A percentile compares a stretch with the other conserved stretches of the same genome.
These are phyloP conservation scores for Hypoxylon lienhwacheense DNA, from an alignment of 495 filamentous ascomycete species.

Conservation along the genomic window DNA sequence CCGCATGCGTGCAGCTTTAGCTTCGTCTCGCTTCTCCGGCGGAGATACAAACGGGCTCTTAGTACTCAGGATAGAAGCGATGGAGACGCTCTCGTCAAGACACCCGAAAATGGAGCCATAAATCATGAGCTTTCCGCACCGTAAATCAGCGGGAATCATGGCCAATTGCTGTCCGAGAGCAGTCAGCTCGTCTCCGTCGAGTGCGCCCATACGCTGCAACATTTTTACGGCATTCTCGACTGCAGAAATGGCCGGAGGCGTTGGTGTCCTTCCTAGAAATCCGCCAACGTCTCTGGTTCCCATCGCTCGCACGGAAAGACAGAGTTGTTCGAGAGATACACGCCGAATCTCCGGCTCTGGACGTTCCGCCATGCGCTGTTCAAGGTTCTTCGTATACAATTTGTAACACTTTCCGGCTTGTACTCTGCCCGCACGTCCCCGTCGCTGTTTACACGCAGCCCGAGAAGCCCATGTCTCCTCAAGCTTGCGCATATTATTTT, in stretches of 20 bases:
- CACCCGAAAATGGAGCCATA: constrained; percentile 93
- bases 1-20: constrained; percentile 70
- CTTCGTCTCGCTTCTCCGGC: constrained; percentile 75
- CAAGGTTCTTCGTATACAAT: constrained; percentile 83
- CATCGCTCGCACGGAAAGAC: constrained; percentile 93
- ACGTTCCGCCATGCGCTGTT: constrained; percentile 81
- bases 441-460: constrained; percentile 94
- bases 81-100: constrained; percentile 83
- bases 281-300: constrained; percentile 74
- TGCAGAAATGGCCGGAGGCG: constrained; percentile 79
- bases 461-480: constrained; percentile 94
- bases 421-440: constrained; percentile 91
- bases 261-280: constrained; percentile 85
- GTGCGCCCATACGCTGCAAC: constrained; percentile 81
- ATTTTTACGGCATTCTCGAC: constrained; percentile 81
- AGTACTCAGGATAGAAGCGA: constrained; percentile 84
- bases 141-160: constrained; percentile 91
- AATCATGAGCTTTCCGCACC: constrained; percentile 93
- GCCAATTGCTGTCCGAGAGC: constrained; percentile 87
- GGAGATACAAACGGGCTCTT: constrained; percentile 84
- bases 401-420: constrained; percentile 92
- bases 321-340: constrained; percentile 92
- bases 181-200: constrained; percentile 81
- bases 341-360: constrained; percentile 92
- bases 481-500: constrained; percentile 91